These are phyloP conservation scores for Amniculicola lignicola DNA, from an alignment of 495 filamentous ascomycete species.

Conservation along the genomic window DNA sequence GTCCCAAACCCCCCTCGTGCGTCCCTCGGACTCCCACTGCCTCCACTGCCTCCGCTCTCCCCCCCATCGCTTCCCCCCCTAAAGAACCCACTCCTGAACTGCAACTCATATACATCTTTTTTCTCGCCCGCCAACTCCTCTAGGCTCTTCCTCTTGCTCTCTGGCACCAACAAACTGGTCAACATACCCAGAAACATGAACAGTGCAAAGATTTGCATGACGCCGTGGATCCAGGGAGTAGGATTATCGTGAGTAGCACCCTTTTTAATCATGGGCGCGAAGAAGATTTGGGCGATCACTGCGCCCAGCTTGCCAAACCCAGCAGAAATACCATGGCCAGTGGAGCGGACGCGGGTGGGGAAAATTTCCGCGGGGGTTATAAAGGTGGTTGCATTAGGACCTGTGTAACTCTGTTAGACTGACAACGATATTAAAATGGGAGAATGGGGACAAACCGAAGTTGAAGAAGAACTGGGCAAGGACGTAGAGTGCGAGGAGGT, in stretches of 20 bases:
- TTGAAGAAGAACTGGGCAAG: constrained; percentile 88
- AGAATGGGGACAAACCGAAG: constrained; percentile 48
- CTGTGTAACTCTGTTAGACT: too few relatives aligned
- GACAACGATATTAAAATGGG: not conserved
- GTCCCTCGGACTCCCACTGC: not conserved
- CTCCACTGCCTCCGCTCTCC: not conserved
- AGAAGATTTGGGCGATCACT: constrained; percentile 55
- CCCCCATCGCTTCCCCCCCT: not conserved
- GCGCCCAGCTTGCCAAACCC: constrained; percentile 58
- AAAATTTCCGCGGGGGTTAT: constrained; percentile 59
- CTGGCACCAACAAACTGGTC: constrained; percentile 26
- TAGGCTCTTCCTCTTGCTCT: constrained; percentile 22
- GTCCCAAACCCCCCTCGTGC: not conserved
- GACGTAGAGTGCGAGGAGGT: constrained; percentile 71
- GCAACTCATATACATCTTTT: constrained; percentile 27
- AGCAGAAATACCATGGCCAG: constrained; percentile 56
- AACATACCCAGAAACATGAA: constrained; percentile 32
- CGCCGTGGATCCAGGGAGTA: constrained; percentile 31
- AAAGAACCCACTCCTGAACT: constrained; percentile 28
- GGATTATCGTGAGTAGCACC: constrained; percentile 28
- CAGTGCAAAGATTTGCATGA: constrained; percentile 34
- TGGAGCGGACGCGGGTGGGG: constrained; percentile 58
- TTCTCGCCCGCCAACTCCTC: constrained; percentile 28
- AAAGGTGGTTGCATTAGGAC: constrained; percentile 45
- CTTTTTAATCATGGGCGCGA: constrained; percentile 35